phyloP scores from a whole-genome alignment of 257 asterid genomes.

The Cruciata laevipes region DNA sequence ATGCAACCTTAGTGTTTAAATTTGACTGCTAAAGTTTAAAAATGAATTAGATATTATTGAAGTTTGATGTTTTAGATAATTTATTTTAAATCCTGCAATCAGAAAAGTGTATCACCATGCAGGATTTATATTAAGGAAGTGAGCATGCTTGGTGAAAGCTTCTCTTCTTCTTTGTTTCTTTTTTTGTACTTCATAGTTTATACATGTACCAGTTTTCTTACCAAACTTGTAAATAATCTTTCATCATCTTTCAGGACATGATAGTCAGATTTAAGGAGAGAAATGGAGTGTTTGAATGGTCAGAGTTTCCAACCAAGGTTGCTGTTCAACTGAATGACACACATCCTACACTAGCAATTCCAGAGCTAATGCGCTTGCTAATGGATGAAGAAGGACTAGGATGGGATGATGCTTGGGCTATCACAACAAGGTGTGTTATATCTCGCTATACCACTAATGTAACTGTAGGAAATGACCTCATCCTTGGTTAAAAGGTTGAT shows the following conservation, averaged over 20 bases:
- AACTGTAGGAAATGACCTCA: background rate
- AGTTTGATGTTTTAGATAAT: background rate
- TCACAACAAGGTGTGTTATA: constrained; percentile 59
- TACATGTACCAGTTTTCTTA: background rate
- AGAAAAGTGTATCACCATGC: background rate
- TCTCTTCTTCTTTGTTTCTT: too few species aligned
- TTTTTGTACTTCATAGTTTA: background rate
- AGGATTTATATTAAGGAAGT: background rate
- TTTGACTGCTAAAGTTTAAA: background rate
- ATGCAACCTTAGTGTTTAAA: background rate
- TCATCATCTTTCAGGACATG: constrained; percentile 57
- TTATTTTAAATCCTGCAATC: background rate
- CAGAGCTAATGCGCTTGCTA: constrained; percentile 92
- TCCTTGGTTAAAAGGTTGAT: background rate
- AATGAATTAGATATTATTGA: background rate
- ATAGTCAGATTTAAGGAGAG: constrained; percentile 87
- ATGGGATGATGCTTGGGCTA: constrained; percentile 99
- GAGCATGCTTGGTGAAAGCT: background rate
- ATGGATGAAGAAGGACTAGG: constrained; percentile 93
- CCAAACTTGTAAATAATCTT: background rate
- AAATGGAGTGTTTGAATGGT: constrained; percentile 51
- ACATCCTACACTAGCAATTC: constrained; percentile 96
- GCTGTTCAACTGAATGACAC: constrained; percentile 97
- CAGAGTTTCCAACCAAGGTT: constrained; percentile 81
- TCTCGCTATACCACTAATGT: constrained; percentile 1